Evolutionary conservation across 2,329 filamentous ascomycete species (phyloP), one percentile per base, ranked within the genome.

Genomic region (Amphichorda felina): DNA sequence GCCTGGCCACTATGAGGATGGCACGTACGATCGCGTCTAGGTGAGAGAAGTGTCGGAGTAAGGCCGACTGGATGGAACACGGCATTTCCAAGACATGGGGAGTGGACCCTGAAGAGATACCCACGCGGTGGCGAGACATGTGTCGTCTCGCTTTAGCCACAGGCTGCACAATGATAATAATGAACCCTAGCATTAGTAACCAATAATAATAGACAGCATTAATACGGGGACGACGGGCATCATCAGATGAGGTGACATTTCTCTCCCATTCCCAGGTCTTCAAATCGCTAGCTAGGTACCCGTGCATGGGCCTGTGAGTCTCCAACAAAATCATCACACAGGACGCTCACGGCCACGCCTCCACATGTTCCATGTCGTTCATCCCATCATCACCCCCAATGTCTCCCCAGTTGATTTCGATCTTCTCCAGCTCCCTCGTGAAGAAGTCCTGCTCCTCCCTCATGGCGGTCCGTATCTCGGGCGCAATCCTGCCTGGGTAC

Each of bases 391-490:
- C 55, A 1, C 37, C 54, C 3, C 49, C 56, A 32, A 56, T 40
- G 14, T 70, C 68, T 11, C 49, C 57, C 59, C 66, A 73, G 38
- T 56, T 57, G 33, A 68, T 47, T 37, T 79, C 80, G 54, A 84
- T 67, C 53, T 75, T 82, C 51, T 88, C 82, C 34, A 89, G 60
- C 59, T 89, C 83, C 18, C 81, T 66, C 26, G 75, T 70, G 51
- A 89, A 89, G 53, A 89, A 89, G 50, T 88, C 82, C 42, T 81
- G 72, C 56, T 87, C 80, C 50, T 84, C 79, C 35, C 75, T 70
- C 53, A 82, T 63, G 30, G 79, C 68, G 8, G 68, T 63, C 13
- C 71, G 52, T 34, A 72, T 60, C 39, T 70, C 72, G 10, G 61
- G 56, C 24, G 68, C 77, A 70, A 94, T 84, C 39, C 79, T 74